Conservation (phyloP, 768 basidiomycete genomes). For the Termitomyces sp. region DNA sequence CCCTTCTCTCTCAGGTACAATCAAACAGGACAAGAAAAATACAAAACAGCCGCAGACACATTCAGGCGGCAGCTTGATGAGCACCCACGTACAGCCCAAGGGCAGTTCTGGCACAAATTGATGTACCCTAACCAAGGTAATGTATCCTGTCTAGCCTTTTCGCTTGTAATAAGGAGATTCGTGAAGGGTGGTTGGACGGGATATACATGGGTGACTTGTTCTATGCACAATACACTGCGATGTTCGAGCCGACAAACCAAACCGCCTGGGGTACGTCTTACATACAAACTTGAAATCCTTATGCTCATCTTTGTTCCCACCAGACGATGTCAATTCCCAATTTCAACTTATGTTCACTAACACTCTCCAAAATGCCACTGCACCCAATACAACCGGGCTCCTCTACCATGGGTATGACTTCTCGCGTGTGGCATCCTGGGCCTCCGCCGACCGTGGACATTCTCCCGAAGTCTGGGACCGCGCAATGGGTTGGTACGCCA, state of each 20-base stretch:
- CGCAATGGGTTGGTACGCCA: slow-evolving; percentile 40
- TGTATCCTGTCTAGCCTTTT: neutral
- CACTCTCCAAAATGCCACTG: slow-evolving; percentile 30
- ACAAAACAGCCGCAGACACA: slow-evolving; percentile 33
- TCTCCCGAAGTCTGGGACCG: slow-evolving; percentile 45
- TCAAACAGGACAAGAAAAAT: slow-evolving; percentile 29
- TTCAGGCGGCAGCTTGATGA: slow-evolving; percentile 32
- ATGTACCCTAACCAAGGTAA: slow-evolving; percentile 37
- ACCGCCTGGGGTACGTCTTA: slow-evolving; percentile 31
- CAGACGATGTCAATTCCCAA: slow-evolving; percentile 35
- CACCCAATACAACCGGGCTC: slow-evolving; percentile 33
- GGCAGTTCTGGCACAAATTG: slow-evolving; percentile 43
- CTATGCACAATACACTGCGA: slow-evolving; percentile 33
- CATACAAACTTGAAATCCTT: neutral
- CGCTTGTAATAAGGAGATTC: neutral
- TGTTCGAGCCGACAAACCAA: slow-evolving; percentile 26
- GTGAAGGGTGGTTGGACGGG: slow-evolving; percentile 37
- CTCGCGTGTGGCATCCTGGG: slow-evolving; percentile 36
- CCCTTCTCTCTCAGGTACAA: slow-evolving; percentile 19
- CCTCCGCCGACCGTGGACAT: slow-evolving; percentile 37
- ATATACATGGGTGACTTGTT: slow-evolving; percentile 43
- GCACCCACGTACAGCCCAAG: slow-evolving; percentile 38
- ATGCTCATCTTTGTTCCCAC: neutral
- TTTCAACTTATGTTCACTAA: slow-evolving; percentile 38
- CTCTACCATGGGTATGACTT: slow-evolving; percentile 46